Conservation (phyloP, 176 grass and related monocot genomes). For the Thalia dealbata region DNA sequence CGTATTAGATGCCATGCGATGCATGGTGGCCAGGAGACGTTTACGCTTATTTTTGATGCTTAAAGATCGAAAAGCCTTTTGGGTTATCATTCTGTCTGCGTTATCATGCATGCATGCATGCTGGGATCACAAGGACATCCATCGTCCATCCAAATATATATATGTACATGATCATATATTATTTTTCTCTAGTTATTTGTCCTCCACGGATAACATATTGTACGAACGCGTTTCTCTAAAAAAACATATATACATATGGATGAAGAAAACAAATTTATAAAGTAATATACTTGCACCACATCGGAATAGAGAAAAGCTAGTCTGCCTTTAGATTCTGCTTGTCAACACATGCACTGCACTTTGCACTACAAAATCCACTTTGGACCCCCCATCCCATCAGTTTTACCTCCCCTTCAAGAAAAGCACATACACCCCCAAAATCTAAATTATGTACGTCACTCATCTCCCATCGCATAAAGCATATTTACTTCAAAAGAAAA, state of each 20-base stretch:
- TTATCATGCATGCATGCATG: too few species aligned
- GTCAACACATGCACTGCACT: slow-evolving; percentile 71
- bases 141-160: too few species aligned
- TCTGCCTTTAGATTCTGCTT: slow-evolving; percentile 55
- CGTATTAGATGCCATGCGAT: too few species aligned
- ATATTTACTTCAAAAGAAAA: too few species aligned
- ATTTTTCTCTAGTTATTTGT: too few species aligned
- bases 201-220: too few species aligned
- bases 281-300: not conserved
- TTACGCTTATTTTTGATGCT: not conserved
- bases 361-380: slow-evolving; percentile 65
- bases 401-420: slow-evolving; percentile 72
- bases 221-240: too few species aligned
- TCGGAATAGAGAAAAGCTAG: slow-evolving; percentile 25
- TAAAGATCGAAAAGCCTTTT: not conserved
- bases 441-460: slow-evolving; percentile 14
- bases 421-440: slow-evolving; percentile 43
- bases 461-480: slow-evolving; percentile 27
- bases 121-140: not conserved
- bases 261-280: not conserved
- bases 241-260: not conserved
- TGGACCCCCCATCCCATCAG: slow-evolving; percentile 29
- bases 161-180: too few species aligned
- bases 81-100: not conserved
- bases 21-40: too few species aligned